phyloP scores from a whole-genome alignment of 1,139 yeast genomes.

The Geotrichum carabidarum region DNA sequence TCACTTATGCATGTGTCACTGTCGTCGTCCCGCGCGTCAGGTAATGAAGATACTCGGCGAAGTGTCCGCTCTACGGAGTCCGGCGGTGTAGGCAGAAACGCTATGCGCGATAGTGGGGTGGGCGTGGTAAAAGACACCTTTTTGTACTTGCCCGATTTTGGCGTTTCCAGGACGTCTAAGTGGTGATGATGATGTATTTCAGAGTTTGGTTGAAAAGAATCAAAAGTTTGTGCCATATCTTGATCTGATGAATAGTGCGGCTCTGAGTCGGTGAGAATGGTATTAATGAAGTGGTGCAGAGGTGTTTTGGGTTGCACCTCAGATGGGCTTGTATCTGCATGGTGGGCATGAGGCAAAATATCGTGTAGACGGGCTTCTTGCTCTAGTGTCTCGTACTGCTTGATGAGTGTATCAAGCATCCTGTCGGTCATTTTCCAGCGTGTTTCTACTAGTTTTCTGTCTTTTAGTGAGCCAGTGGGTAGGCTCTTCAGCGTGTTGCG shows the following conservation, averaged over 20 bases:
- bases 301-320: not conserved
- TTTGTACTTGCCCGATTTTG: not conserved
- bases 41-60: slow-evolving; percentile 5
- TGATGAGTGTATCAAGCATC: slow-evolving; percentile 23
- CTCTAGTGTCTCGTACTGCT: slow-evolving; percentile 26
- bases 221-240: too few relatives aligned
- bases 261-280: not conserved
- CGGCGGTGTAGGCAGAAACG: not conserved
- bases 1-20: slow-evolving; percentile 2
- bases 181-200: slow-evolving; percentile 4
- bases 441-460: slow-evolving; percentile 20
- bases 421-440: slow-evolving; percentile 26
- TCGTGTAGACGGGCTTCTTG: slow-evolving; percentile 7
- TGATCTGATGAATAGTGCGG: too few relatives aligned
- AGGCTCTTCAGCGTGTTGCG: slow-evolving; percentile 23
- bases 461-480: slow-evolving; percentile 20
- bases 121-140: slow-evolving; percentile 3
- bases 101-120: not conserved
- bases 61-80: slow-evolving; percentile 1
- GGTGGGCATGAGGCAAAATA: not conserved
- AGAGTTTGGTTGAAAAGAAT: not conserved
- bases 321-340: not conserved
- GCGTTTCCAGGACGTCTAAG: slow-evolving; percentile 3
- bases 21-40: not conserved
- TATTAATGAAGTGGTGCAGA: not conserved